Base-by-base conservation (phyloP, 495 filamentous ascomycete species). In the Lasiosphaeria ovina region DNA sequence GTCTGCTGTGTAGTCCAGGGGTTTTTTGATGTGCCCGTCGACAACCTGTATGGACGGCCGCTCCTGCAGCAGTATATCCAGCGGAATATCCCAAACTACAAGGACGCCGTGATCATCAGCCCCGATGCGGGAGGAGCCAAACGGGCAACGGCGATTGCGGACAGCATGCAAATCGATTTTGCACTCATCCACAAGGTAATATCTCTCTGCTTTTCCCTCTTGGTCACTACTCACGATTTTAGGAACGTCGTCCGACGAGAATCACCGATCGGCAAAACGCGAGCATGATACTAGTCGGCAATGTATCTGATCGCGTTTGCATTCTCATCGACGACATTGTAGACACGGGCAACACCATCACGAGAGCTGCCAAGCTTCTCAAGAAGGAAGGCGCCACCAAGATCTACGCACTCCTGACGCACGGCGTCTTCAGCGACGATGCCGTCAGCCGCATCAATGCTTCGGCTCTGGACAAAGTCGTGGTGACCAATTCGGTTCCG, bases 101-200 rank as follows among this genome's bases (percentile, higher is more conserved):
- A 89, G 74, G 83, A 93, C 58, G 89, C 90, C 54, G 91, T 98
- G 47, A 90, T 98, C 67, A 92, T 98, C 66, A 95, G 91, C 69
- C 94, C 94, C 10, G 94, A 98, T 76, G 94, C 94, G 10, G 94
- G 94, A 59, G 94, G 94, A 55, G 95, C 94, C 11, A 98, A 98
- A 80, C 81, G 94, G 55, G 94, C 95, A 12, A 97, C 93, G n/a
- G 90, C 92, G 45, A 96, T 98, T 71, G 95, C 95, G 11, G 94
- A 98, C 71, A 87, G 87, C 51, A 83, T 98, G 66, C 90, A 89
- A 61, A 89, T 97, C 77, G 88, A 90, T 50, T 97, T 98, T 75
- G 94, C 95, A 10, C 81, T 98, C 59, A 98, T 98, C 66, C 94
- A 98, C 80, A 98, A 98, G 87, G 94, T 95, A 81, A 80, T 91